These are phyloP conservation scores for Anthracocystis walkeri DNA, from an alignment of 1,284 basidiomycete species.

Conservation along the genomic window DNA sequence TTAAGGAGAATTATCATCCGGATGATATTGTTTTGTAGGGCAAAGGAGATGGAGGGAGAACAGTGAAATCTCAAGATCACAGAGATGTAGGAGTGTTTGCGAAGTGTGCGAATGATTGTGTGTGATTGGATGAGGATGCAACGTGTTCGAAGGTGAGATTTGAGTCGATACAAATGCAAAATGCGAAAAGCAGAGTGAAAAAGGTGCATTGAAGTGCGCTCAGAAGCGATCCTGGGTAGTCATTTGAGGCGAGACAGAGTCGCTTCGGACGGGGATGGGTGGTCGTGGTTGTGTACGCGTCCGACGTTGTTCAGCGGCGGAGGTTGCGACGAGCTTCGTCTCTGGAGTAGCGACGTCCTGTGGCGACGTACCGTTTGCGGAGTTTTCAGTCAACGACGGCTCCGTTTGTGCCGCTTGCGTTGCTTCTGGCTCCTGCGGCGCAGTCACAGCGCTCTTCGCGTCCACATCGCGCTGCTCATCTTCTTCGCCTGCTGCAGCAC, in stretches of 20 bases:
- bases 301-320: not conserved
- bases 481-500: constrained; percentile 1
- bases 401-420: not conserved
- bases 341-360: not conserved
- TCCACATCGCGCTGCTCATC: not conserved
- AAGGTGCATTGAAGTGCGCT: not conserved
- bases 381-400: not conserved
- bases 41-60: too few species aligned
- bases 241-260: constrained; percentile 23
- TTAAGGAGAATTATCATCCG: constrained; percentile 67
- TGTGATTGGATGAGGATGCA: too few species aligned
- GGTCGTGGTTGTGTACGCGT: constrained; percentile 18
- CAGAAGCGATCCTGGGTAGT: constrained; percentile 11
- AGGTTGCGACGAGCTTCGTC: not conserved
- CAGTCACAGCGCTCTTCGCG: not conserved
- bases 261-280: constrained; percentile 24
- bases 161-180: not conserved
- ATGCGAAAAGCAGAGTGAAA: too few species aligned
- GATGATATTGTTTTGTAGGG: constrained; percentile 54
- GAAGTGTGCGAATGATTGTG: too few species aligned
- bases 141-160: too few species aligned
- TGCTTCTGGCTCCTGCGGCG: not conserved
- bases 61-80: too few species aligned
- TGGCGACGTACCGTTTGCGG: not conserved
- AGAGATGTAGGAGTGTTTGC: too few species aligned